Percentiles rank a stretch among this genome's conserved stretches.
Conservation (phyloP, 495 filamentous ascomycete species). For the Xylaria nigripes region DNA sequence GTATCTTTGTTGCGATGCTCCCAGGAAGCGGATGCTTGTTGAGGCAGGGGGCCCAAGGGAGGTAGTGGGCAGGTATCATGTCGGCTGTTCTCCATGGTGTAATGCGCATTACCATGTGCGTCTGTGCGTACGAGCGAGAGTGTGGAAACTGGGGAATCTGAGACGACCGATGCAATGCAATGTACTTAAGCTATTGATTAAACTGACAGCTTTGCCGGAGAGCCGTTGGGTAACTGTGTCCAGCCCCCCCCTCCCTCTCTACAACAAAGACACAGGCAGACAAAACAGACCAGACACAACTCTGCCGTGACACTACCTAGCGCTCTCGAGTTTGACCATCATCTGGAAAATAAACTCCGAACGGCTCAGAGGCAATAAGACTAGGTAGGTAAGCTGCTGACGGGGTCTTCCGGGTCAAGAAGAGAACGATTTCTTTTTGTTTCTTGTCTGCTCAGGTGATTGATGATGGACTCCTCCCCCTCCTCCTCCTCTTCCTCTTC, state of each 20-base stretch:
- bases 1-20: no score
- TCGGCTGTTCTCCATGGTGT: not conserved
- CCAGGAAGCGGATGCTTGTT: not conserved
- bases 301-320: slow-evolving; percentile 1
- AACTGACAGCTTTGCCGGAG: not conserved
- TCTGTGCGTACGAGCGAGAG: no score
- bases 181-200: slow-evolving; percentile 1
- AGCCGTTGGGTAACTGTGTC: not conserved
- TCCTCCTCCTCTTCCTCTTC: no score
- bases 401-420: no score
- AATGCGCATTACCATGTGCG: not conserved
- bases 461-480: no score
- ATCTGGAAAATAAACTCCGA: not conserved
- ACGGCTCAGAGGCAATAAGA: no score
- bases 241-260: not conserved
- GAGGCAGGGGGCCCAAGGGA: not conserved
- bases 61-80: not conserved
- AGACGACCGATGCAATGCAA: not conserved
- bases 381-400: no score
- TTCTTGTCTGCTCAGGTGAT: no score
- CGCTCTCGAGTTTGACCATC: not conserved
- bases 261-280: no score
- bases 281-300: no score
- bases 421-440: no score
- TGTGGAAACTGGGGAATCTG: slow-evolving; percentile 1